Conservation (phyloP, 441 rosid genomes). For the Syzygium syzygioides region DNA sequence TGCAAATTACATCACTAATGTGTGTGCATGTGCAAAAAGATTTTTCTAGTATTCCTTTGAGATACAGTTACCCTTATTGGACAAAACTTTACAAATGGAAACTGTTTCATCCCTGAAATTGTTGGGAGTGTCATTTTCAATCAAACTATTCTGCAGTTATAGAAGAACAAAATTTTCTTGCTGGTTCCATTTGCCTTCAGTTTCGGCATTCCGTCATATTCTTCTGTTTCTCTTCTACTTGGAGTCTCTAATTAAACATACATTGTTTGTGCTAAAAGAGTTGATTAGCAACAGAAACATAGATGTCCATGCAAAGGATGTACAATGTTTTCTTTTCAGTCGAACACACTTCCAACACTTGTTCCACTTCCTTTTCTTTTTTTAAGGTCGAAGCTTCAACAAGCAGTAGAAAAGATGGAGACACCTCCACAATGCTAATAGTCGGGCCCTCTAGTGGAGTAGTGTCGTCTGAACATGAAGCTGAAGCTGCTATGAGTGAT, state of each 20-base stretch:
- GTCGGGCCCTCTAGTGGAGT: slow-evolving; percentile 5
- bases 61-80: background rate
- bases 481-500: background rate
- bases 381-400: background rate
- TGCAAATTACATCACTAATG: background rate
- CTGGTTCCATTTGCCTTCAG: background rate
- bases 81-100: background rate
- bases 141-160: background rate
- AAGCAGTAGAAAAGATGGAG: background rate
- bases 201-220: background rate
- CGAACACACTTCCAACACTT: background rate
- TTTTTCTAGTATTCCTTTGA: background rate
- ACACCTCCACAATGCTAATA: background rate
- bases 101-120: background rate
- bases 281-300: background rate
- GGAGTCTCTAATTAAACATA: background rate
- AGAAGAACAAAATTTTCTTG: background rate
- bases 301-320: background rate
- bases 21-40: background rate
- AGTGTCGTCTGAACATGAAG: background rate
- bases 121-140: background rate
- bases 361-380: background rate
- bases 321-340: background rate
- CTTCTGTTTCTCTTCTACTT: background rate
- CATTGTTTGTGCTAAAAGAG: background rate